These are phyloP conservation scores for Tolypocladium amazonense DNA, from an alignment of 2,329 filamentous ascomycete genomes.

Conservation along the genomic window DNA sequence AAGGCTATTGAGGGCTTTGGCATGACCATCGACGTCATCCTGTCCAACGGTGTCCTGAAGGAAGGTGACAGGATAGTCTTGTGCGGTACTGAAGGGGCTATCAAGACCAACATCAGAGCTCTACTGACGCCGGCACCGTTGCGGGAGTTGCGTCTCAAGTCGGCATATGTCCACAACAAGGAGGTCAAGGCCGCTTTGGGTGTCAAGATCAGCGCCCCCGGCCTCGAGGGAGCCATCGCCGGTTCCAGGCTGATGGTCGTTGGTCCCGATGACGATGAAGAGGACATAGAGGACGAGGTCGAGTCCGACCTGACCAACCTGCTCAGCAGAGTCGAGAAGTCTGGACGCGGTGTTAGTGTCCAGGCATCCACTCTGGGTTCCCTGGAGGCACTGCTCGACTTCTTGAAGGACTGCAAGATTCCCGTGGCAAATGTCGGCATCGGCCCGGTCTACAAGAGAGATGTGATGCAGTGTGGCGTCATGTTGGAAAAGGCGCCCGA, in stretches of 20 bases:
- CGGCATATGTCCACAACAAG: slow-evolving; percentile 96
- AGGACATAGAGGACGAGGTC: slow-evolving; percentile 92
- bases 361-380: slow-evolving; percentile 97
- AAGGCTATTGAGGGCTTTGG: slow-evolving; percentile 98
- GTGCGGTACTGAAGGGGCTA: slow-evolving; percentile 93
- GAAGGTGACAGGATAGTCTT: slow-evolving; percentile 93
- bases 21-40: slow-evolving; percentile 94
- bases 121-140: slow-evolving; percentile 86
- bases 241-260: slow-evolving; percentile 92
- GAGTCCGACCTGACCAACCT: slow-evolving; percentile 89
- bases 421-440: slow-evolving; percentile 96
- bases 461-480: slow-evolving; percentile 88
- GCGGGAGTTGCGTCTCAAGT: slow-evolving; percentile 91
- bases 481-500: slow-evolving; percentile 96
- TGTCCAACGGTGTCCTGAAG: slow-evolving; percentile 88
- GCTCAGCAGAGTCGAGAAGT: slow-evolving; percentile 83
- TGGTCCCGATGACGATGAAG: slow-evolving; percentile 90
- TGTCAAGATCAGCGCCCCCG: slow-evolving; percentile 97
- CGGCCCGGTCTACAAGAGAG: slow-evolving; percentile 93
- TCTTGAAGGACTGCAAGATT: slow-evolving; percentile 92
- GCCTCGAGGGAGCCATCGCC: slow-evolving; percentile 90
- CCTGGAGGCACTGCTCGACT: slow-evolving; percentile 89
- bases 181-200: slow-evolving; percentile 96
- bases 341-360: slow-evolving; percentile 88
- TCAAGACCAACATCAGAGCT: slow-evolving; percentile 89